phyloP scores from a whole-genome alignment of 179 eudicot species.

The Heliamphora ciliata region DNA sequence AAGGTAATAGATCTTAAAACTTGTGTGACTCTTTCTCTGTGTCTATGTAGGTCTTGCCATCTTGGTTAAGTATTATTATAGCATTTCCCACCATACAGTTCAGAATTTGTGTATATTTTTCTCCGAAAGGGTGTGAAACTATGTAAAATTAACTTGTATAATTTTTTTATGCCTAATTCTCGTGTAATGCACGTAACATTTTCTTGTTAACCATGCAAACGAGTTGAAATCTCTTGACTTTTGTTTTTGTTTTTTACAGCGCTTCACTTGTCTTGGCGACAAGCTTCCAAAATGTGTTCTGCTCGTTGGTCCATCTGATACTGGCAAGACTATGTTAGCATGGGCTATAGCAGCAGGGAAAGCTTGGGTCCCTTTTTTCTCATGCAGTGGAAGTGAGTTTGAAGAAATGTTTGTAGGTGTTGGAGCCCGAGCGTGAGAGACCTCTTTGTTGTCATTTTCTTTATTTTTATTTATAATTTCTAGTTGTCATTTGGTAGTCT shows the following conservation, averaged over 20 bases:
- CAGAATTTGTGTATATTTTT: too few relatives aligned
- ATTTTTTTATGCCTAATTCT: neutral
- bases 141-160: neutral
- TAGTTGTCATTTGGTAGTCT: too few relatives aligned
- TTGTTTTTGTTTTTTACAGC: slow-evolving; percentile 46
- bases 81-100: too few relatives aligned
- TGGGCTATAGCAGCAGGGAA: slow-evolving; percentile 95
- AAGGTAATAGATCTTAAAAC: slow-evolving; percentile 41
- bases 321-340: slow-evolving; percentile 96
- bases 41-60: too few relatives aligned
- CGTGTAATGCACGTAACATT: neutral
- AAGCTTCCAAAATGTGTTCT: slow-evolving; percentile 98
- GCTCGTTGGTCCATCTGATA: slow-evolving; percentile 97
- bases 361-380: slow-evolving; percentile 89
- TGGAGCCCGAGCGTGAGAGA: slow-evolving; percentile 70
- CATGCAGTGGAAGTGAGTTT: slow-evolving; percentile 93
- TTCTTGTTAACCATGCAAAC: neutral
- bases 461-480: too few relatives aligned
- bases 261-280: slow-evolving; percentile 90
- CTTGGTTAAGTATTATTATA: too few relatives aligned
- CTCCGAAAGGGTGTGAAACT: neutral
- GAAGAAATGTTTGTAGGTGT: slow-evolving; percentile 71
- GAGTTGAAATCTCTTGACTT: neutral
- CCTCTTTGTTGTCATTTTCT: slow-evolving; percentile 31
- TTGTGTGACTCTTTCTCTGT: neutral